A percentile compares a stretch with the other conserved stretches of the same genome.
These are phyloP conservation scores for Neurospora sublineolata DNA, from an alignment of 495 filamentous ascomycete species.

Conservation along the genomic window DNA sequence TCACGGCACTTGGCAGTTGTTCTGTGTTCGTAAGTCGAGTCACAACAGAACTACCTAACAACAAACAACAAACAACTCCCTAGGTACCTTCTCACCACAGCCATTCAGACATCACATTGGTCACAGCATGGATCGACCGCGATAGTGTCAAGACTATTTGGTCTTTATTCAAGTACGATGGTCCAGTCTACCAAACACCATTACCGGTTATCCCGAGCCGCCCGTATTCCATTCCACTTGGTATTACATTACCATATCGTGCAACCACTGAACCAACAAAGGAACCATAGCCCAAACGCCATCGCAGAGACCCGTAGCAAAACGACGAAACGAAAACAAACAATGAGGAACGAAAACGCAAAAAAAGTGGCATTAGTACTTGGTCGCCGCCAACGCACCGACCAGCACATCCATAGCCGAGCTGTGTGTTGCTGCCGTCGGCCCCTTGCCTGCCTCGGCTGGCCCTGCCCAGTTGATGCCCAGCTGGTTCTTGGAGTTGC, in stretches of 20 bases:
- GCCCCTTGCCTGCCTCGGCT: conserved; percentile 33
- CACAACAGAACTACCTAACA: not conserved
- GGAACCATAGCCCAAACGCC: not conserved
- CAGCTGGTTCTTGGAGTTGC: conserved; percentile 39
- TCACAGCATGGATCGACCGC: not conserved
- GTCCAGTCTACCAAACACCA: not conserved
- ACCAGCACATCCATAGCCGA: conserved; percentile 60
- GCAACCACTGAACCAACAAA: not conserved
- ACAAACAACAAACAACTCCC: not conserved
- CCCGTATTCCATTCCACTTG: not conserved
- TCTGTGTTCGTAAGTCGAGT: not conserved
- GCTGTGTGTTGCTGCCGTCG: conserved; percentile 43
- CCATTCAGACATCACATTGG: not conserved
- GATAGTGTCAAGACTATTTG: not conserved
- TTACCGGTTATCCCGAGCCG: not conserved
- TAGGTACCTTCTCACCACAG: not conserved
- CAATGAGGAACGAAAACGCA: not conserved
- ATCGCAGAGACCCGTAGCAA: not conserved
- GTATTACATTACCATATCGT: not conserved
- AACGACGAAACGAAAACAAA: not conserved
- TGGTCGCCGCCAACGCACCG: conserved; percentile 41
- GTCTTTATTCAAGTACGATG: not conserved
- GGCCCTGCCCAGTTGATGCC: conserved; percentile 51
- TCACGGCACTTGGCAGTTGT: not conserved
- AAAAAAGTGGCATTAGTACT: not conserved